phyloP scores from a whole-genome alignment of 169 alveolate species.

The Cryptosporidium sp. region DNA sequence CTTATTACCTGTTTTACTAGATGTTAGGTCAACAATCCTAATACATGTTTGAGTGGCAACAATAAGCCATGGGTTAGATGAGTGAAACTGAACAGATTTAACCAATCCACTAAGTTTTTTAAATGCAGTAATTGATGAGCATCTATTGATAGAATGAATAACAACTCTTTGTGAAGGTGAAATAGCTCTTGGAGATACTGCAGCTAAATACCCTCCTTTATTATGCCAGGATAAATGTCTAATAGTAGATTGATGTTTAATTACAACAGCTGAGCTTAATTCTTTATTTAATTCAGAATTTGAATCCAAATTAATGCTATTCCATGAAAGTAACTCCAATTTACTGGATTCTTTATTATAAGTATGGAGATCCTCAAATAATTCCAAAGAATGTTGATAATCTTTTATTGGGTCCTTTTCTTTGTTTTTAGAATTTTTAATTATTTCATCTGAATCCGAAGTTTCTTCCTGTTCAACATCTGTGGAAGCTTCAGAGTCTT shows the following conservation, averaged over 20 bases:
- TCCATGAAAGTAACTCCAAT: slow-evolving; percentile 26
- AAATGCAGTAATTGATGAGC: slow-evolving; percentile 86
- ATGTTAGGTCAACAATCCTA: slow-evolving; percentile 84
- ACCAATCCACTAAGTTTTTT: slow-evolving; percentile 88
- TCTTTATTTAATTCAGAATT: slow-evolving; percentile 32
- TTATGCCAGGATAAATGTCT: slow-evolving; percentile 85
- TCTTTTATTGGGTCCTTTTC: slow-evolving; percentile 79
- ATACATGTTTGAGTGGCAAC: slow-evolving; percentile 87
- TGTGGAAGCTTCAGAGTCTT: slow-evolving; percentile 38
- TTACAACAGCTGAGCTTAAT: slow-evolving; percentile 61
- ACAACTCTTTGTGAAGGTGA: slow-evolving; percentile 83
- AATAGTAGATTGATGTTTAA: slow-evolving; percentile 79
- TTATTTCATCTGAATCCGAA: not conserved
- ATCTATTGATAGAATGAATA: slow-evolving; percentile 87
- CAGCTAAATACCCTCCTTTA: slow-evolving; percentile 89
- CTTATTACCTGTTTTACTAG: slow-evolving; percentile 81
- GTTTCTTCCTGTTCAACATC: slow-evolving; percentile 37
- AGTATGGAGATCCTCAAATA: not conserved
- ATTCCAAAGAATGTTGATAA: slow-evolving; percentile 77
- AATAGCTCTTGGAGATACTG: slow-evolving; percentile 82
- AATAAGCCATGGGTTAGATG: slow-evolving; percentile 87
- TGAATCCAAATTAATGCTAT: not conserved
- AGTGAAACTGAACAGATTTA: slow-evolving; percentile 87
- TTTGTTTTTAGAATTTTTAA: not conserved
- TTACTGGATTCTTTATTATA: slow-evolving; percentile 11